Evolutionary conservation across 352 stramenopile genomes (phyloP).

Genomic region (Blastocystis sp.): DNA sequence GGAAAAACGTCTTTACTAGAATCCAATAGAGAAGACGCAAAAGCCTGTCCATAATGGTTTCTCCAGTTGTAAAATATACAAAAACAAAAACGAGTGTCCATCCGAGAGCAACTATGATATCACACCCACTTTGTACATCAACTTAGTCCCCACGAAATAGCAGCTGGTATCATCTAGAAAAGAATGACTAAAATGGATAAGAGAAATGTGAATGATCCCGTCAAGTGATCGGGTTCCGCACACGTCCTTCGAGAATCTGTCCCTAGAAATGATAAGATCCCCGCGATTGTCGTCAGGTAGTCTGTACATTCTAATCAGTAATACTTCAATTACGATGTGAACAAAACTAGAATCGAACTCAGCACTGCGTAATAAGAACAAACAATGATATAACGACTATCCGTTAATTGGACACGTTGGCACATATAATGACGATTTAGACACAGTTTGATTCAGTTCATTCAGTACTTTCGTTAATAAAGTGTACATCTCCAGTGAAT

Average conservation of each 20-base stretch:
- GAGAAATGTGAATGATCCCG: background rate
- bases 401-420: background rate
- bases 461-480: background rate
- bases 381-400: background rate
- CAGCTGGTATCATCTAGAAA: conserved; percentile 9
- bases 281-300: background rate
- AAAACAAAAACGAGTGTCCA: conserved; percentile 51
- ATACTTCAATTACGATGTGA: too few species aligned
- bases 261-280: background rate
- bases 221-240: background rate
- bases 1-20: conserved; percentile 49
- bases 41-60: conserved; percentile 59
- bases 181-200: conserved; percentile 2
- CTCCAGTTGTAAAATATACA: conserved; percentile 46
- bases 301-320: too few species aligned
- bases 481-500: background rate
- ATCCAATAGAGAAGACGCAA: conserved; percentile 46
- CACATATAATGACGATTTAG: background rate
- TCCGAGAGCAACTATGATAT: background rate
- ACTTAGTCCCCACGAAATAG: conserved; percentile 35
- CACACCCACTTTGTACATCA: background rate
- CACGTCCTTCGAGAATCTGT: conserved; percentile 19
- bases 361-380: background rate
- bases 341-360: background rate
- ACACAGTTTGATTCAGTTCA: background rate